Conservation (phyloP, 257 asterid species). For the Primulina huaijiensis region DNA sequence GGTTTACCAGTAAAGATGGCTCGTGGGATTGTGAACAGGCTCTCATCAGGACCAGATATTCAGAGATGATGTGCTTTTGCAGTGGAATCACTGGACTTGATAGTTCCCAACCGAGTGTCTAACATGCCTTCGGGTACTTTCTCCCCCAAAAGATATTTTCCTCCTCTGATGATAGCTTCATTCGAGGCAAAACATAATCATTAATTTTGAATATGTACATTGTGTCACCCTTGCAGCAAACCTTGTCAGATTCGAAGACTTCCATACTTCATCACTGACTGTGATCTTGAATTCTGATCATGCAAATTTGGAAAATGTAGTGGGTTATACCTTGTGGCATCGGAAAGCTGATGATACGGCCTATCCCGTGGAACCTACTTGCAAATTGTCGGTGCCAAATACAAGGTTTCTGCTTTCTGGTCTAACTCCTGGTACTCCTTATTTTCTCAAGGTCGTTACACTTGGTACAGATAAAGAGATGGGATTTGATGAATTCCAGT, state of each 20-base stretch:
- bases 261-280: constrained; percentile 33
- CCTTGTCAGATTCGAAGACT: constrained; percentile 53
- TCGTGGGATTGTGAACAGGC: constrained; percentile 79
- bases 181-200: constrained; percentile 5
- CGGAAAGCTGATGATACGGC: constrained; percentile 52
- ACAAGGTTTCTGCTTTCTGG: constrained; percentile 50
- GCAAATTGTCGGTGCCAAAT: constrained; percentile 51
- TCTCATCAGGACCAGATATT: constrained; percentile 66
- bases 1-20: constrained; percentile 69
- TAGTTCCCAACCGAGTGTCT: constrained; percentile 42
- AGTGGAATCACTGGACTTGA: constrained; percentile 60
- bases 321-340: constrained; percentile 58
- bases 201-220: constrained; percentile 37
- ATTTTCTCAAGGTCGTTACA: constrained; percentile 52
- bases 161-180: constrained; percentile 1
- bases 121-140: constrained; percentile 44
- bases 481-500: constrained; percentile 43
- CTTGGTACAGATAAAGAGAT: constrained; percentile 45
- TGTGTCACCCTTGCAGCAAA: constrained; percentile 36
- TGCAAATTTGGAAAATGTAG: constrained; percentile 24
- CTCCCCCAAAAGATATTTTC: constrained; percentile 13
- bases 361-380: constrained; percentile 60
- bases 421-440: constrained; percentile 54
- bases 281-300: constrained; percentile 32
- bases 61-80: constrained; percentile 73